These are phyloP conservation scores for Boletus reticuloceps DNA, from an alignment of 768 basidiomycete genomes.

Conservation along the genomic window DNA sequence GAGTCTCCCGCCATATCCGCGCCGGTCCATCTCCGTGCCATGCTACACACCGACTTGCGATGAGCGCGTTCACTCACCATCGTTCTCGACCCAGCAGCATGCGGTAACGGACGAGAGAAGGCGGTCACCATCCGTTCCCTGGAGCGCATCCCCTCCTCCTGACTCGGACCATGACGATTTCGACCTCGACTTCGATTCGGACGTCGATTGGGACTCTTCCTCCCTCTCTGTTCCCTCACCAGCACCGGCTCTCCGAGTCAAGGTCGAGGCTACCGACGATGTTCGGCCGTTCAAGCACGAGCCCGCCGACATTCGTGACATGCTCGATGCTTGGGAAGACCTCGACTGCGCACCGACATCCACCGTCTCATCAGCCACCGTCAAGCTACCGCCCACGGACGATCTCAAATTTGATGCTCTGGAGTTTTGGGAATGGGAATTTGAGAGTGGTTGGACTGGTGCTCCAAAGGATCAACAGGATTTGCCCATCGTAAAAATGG, in stretches of 20 bases:
- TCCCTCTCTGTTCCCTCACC: conserved; percentile 24
- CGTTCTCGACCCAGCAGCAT: conserved; percentile 24
- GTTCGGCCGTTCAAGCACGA: conserved; percentile 52
- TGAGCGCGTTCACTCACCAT: conserved; percentile 34
- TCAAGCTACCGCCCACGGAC: conserved; percentile 31
- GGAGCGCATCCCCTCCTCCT: conserved; percentile 67
- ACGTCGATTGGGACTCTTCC: conserved; percentile 62
- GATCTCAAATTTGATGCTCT: conserved; percentile 46
- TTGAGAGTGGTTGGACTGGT: conserved; percentile 28
- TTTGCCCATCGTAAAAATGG: conserved; percentile 33
- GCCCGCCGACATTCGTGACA: conserved; percentile 56
- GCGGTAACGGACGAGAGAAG: conserved; percentile 30
- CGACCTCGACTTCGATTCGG: conserved; percentile 53
- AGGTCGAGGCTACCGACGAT: conserved; percentile 26
- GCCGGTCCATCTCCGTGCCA: conserved; percentile 56
- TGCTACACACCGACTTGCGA: conserved; percentile 46
- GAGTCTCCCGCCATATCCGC: conserved; percentile 56
- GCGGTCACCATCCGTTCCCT: conserved; percentile 59
- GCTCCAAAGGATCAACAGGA: conserved; percentile 17
- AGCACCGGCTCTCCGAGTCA: conserved; percentile 12
- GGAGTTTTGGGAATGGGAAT: conserved; percentile 36
- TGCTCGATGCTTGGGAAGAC: conserved; percentile 71
- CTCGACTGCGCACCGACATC: conserved; percentile 40
- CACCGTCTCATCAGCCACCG: conserved; percentile 27
- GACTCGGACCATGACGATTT: conserved; percentile 53